Conservation (phyloP, 768 basidiomycete genomes). For the Hypholoma fasciculare region DNA sequence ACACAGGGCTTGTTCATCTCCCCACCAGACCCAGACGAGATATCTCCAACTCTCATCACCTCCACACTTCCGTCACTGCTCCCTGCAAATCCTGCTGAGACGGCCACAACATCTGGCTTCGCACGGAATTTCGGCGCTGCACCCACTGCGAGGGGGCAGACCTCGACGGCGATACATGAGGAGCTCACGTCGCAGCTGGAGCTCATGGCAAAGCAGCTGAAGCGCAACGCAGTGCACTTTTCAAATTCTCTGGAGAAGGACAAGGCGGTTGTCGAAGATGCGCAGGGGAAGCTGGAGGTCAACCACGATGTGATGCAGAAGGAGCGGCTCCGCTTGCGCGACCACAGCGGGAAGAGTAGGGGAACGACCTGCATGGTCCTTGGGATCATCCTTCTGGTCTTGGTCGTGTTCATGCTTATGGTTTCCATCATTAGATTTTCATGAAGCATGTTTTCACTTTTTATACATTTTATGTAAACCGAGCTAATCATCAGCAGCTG, state of each 20-base stretch:
- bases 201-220: conserved; percentile 86
- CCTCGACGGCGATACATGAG: conserved; percentile 55
- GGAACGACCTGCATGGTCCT: conserved; percentile 75
- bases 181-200: conserved; percentile 75
- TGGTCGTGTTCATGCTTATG: conserved; percentile 70
- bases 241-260: conserved; percentile 73
- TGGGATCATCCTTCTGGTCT: conserved; percentile 62
- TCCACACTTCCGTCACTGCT: conserved; percentile 23
- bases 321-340: conserved; percentile 60
- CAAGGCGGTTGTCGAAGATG: conserved; percentile 63
- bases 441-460: conserved; percentile 1
- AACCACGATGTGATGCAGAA: conserved; percentile 71
- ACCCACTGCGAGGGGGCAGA: conserved; percentile 15
- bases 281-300: conserved; percentile 71
- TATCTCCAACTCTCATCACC: conserved; percentile 22
- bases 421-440: conserved; percentile 68
- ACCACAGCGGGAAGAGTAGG: conserved; percentile 62
- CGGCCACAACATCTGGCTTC: conserved; percentile 15
- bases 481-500: no score
- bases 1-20: conserved; percentile 18
- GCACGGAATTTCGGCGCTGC: conserved; percentile 16
- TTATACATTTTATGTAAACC: no score
- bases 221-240: conserved; percentile 81
- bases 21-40: conserved; percentile 20
- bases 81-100: conserved; percentile 19